Evolutionary conservation across 768 basidiomycete species (phyloP).

Genomic region (Trametes cinnabarina): DNA sequence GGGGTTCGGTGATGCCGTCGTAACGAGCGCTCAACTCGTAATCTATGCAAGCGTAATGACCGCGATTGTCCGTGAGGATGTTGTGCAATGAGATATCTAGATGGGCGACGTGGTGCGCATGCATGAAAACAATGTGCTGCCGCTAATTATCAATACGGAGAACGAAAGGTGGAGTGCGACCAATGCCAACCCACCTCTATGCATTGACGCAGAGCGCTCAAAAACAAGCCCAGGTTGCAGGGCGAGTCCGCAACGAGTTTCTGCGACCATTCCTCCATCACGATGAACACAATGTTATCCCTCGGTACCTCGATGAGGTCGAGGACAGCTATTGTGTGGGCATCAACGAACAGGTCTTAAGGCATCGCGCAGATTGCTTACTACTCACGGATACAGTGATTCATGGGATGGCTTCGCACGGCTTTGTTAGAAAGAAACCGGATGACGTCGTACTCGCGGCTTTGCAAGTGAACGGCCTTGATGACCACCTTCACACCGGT

Average conservation of each 20-base stretch:
- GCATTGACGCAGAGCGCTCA: constrained; percentile 60
- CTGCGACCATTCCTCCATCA: constrained; percentile 81
- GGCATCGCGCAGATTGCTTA: no score
- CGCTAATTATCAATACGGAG: neutral
- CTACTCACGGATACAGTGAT: constrained; percentile 68
- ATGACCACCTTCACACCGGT: constrained; percentile 57
- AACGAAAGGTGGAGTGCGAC: neutral
- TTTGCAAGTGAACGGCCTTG: constrained; percentile 64
- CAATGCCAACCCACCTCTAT: constrained; percentile 52
- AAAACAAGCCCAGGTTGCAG: constrained; percentile 50
- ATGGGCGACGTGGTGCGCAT: constrained; percentile 61
- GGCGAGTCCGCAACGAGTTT: constrained; percentile 53
- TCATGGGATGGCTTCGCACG: constrained; percentile 58
- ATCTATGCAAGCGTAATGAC: constrained; percentile 71
- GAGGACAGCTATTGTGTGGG: constrained; percentile 50
- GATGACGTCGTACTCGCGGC: constrained; percentile 62
- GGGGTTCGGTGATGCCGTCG: constrained; percentile 36
- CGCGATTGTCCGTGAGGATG: constrained; percentile 61
- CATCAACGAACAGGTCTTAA: neutral
- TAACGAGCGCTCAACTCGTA: constrained; percentile 65
- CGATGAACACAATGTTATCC: constrained; percentile 61
- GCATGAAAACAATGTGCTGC: constrained; percentile 72
- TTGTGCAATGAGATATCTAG: constrained; percentile 72
- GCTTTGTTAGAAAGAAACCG: constrained; percentile 52
- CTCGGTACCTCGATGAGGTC: constrained; percentile 55